phyloP scores from a whole-genome alignment of 495 filamentous ascomycete genomes.

The Penicillium canariense region DNA sequence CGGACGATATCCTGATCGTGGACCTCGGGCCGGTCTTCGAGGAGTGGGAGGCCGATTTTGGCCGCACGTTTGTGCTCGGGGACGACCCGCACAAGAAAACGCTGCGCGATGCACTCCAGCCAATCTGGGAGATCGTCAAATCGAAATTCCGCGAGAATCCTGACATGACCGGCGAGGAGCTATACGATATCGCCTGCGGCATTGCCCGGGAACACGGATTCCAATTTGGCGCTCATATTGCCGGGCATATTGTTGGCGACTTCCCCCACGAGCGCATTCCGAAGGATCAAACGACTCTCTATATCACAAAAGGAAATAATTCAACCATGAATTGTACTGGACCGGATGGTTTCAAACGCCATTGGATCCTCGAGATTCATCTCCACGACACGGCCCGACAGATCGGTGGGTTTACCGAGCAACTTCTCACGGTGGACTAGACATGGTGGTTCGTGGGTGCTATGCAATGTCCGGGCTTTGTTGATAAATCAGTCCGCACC shows the following conservation, averaged over 20 bases:
- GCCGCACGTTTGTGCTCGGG: conserved; percentile 48
- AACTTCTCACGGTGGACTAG: neutral
- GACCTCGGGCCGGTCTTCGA: conserved; percentile 53
- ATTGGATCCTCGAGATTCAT: conserved; percentile 55
- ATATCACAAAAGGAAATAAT: conserved; percentile 43
- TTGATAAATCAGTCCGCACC: too few relatives aligned
- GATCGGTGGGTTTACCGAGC: conserved; percentile 9
- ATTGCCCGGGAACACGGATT: conserved; percentile 31
- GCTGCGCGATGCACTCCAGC: conserved; percentile 44
- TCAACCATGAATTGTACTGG: conserved; percentile 35
- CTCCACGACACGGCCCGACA: conserved; percentile 33
- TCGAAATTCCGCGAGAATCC: conserved; percentile 29
- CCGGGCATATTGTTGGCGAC: conserved; percentile 43
- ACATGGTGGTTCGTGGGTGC: neutral
- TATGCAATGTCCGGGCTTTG: too few relatives aligned
- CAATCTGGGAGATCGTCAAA: conserved; percentile 42
- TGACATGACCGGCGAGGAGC: conserved; percentile 43
- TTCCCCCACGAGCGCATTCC: conserved; percentile 52
- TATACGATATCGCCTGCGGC: conserved; percentile 39
- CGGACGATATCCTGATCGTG: conserved; percentile 49
- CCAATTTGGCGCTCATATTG: conserved; percentile 41
- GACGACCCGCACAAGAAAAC: conserved; percentile 42
- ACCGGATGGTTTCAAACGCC: conserved; percentile 39
- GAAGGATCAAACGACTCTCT: conserved; percentile 38
- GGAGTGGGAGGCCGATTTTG: conserved; percentile 51